Evolutionary conservation across 371 early-diverging fungal species (phyloP).

Genomic region (Mortierella sp.): DNA sequence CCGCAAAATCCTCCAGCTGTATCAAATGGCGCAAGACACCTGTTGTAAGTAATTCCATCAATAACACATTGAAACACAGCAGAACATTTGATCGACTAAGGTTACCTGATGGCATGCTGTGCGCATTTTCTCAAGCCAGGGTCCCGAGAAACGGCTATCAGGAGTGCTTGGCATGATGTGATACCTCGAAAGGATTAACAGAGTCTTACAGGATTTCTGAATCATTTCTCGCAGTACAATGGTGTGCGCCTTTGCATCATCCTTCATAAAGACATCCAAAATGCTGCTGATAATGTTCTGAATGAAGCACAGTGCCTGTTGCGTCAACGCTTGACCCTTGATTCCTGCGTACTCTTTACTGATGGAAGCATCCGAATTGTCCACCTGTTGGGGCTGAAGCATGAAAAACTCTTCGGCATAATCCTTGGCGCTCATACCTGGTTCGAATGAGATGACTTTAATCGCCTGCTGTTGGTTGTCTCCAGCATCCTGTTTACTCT

Average conservation of each 20-base stretch:
- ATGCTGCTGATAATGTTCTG: constrained; percentile 43
- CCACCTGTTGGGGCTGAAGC: constrained; percentile 22
- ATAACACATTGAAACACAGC: too few relatives aligned
- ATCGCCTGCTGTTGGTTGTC: constrained; percentile 9
- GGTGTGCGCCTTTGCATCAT: constrained; percentile 14
- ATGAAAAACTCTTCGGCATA: constrained; percentile 55
- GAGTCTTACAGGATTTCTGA: constrained; percentile 36
- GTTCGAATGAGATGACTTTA: constrained; percentile 29
- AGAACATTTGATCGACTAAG: background rate
- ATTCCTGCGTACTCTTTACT: constrained; percentile 52
- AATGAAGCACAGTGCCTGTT: constrained; percentile 33
- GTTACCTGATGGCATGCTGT: constrained; percentile 60
- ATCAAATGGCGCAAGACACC: constrained; percentile 13
- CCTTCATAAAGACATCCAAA: constrained; percentile 31
- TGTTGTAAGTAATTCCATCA: background rate
- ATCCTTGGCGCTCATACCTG: constrained; percentile 42
- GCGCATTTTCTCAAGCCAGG: constrained; percentile 57
- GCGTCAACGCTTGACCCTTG: constrained; percentile 36
- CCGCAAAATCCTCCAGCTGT: constrained; percentile 34
- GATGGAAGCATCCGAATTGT: constrained; percentile 14
- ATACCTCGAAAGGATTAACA: constrained; percentile 29
- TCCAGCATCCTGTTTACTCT: constrained; percentile 7
- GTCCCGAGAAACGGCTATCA: constrained; percentile 38
- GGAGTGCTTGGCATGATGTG: constrained; percentile 15
- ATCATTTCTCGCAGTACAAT: constrained; percentile 39